Evolutionary conservation across 2,329 filamentous ascomycete species (phyloP).

Genomic region (Sporothrix phasma): DNA sequence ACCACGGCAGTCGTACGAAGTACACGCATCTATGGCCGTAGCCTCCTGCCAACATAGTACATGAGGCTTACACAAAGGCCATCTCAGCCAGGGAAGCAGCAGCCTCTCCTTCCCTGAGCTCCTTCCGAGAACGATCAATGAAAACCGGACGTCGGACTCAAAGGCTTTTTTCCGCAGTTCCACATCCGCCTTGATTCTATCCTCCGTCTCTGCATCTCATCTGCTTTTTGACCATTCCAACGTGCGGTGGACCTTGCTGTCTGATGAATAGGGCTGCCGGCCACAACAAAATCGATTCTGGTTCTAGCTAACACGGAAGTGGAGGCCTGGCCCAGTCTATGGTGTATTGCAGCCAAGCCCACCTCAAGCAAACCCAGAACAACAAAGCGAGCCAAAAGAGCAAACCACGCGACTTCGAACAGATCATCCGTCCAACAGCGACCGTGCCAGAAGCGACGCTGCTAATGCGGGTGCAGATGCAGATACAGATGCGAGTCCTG

Average conservation of each 20-base stretch:
- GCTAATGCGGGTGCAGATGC: background rate
- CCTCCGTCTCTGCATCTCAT: background rate
- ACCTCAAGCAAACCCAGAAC: background rate
- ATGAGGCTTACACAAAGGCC: constrained; percentile 10
- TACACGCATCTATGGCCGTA: constrained; percentile 2
- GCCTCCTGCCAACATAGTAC: constrained; percentile 3
- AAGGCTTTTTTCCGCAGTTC: background rate
- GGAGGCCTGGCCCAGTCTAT: background rate
- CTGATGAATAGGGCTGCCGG: constrained; percentile 5
- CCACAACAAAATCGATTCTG: constrained; percentile 9
- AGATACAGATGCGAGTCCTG: background rate
- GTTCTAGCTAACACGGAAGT: constrained; percentile 10
- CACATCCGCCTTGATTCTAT: background rate
- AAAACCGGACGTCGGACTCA: background rate
- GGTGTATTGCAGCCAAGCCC: background rate
- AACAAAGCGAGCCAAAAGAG: background rate
- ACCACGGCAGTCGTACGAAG: constrained; percentile 5
- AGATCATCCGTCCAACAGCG: background rate
- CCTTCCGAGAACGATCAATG: background rate
- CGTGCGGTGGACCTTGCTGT: constrained; percentile 1
- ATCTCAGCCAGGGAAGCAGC: constrained; percentile 9
- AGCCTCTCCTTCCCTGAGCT: constrained; percentile 5
- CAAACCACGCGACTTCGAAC: background rate
- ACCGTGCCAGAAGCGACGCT: background rate
- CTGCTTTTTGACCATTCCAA: background rate